Percentiles rank a stretch among this genome's conserved stretches.
Conservation (phyloP, 495 filamentous ascomycete genomes). For the Letharia columbiana region DNA sequence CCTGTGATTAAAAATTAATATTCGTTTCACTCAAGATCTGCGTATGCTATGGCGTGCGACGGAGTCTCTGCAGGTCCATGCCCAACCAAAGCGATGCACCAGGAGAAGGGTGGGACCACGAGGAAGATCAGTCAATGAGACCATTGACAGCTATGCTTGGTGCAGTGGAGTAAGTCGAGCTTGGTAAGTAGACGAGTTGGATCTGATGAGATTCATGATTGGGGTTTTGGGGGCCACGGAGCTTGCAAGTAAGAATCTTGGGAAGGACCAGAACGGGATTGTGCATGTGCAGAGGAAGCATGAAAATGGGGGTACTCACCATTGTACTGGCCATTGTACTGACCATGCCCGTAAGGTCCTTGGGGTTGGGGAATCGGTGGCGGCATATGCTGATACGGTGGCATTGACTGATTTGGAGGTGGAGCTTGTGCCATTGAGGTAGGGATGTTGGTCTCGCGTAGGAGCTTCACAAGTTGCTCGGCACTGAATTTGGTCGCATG, state of each 20-base stretch:
- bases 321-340: conserved; percentile 16
- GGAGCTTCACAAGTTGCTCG: conserved; percentile 60
- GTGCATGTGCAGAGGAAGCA: neutral
- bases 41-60: neutral
- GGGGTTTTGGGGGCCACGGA: neutral
- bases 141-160: neutral
- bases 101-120: neutral
- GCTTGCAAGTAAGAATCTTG: neutral
- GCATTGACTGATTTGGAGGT: conserved; percentile 14
- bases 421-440: conserved; percentile 35
- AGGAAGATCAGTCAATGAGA: neutral
- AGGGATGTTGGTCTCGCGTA: conserved; percentile 59
- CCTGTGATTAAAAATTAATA: conserved; percentile 2
- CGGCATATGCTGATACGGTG: conserved; percentile 31
- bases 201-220: neutral
- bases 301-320: conserved; percentile 9
- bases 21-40: neutral
- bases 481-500: conserved; percentile 57
- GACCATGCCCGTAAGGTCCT: conserved; percentile 10
- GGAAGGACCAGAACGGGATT: neutral
- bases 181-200: neutral
- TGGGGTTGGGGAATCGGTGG: conserved; percentile 25
- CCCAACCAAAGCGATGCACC: neutral
- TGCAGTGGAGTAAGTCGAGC: neutral
- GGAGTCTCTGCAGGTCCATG: neutral